A percentile compares a stretch with the other conserved stretches of the same genome.
Evolutionary conservation across 2,329 filamentous ascomycete genomes (phyloP).

Genomic region (Exserohilum turcica): DNA sequence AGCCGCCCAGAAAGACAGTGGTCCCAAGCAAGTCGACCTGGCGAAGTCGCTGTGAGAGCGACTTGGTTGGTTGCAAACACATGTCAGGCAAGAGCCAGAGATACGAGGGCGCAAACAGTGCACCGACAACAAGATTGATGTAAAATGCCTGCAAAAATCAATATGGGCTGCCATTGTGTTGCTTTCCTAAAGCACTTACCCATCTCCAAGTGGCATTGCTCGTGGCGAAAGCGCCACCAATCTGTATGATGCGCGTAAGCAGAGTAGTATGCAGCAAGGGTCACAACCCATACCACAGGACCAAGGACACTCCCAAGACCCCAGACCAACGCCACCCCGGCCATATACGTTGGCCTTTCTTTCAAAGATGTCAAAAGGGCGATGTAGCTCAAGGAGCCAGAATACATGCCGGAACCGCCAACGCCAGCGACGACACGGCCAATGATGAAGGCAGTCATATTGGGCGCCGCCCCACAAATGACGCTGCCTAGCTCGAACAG

Average conservation of each 20-base stretch:
- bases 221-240: slow-evolving; percentile 40
- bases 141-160: slow-evolving; percentile 8
- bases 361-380: slow-evolving; percentile 10
- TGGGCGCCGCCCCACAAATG: slow-evolving; percentile 41
- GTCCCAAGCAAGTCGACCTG: slow-evolving; percentile 53
- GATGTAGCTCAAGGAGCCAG: slow-evolving; percentile 36
- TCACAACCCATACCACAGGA: slow-evolving; percentile 21
- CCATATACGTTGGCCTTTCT: slow-evolving; percentile 43
- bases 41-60: slow-evolving; percentile 39
- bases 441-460: slow-evolving; percentile 43
- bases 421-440: slow-evolving; percentile 54
- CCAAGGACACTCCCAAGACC: slow-evolving; percentile 50
- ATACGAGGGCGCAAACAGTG: neutral
- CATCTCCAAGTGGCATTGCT: slow-evolving; percentile 37
- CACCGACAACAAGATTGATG: slow-evolving; percentile 1
- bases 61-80: neutral
- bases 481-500: slow-evolving; percentile 40
- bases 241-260: neutral
- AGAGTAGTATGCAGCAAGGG: neutral
- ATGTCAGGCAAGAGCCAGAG: neutral
- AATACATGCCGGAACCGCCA: slow-evolving; percentile 52
- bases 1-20: slow-evolving; percentile 28
- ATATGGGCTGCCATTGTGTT: too few relatives aligned
- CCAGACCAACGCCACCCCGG: slow-evolving; percentile 44
- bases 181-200: too few relatives aligned